Evolutionary conservation across 768 basidiomycete genomes (phyloP).

Genomic region (Pholiota molesta): DNA sequence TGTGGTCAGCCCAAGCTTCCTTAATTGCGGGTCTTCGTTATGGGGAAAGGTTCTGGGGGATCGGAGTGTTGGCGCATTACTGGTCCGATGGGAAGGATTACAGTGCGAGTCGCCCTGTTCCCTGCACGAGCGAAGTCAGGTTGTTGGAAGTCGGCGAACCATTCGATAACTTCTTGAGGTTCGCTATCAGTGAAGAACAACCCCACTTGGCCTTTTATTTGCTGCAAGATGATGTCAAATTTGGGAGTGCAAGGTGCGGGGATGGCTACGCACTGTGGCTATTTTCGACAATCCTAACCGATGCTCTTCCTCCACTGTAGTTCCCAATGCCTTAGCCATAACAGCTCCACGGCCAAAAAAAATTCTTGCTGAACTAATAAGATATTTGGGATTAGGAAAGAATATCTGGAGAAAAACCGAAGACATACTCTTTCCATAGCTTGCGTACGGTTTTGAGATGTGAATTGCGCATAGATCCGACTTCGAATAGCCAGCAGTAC

Average conservation of each 20-base stretch:
- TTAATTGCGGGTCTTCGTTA: constrained; percentile 95
- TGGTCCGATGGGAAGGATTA: constrained; percentile 81
- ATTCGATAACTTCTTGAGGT: constrained; percentile 89
- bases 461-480: constrained; percentile 94
- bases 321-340: constrained; percentile 95
- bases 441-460: constrained; percentile 92
- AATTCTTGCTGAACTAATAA: constrained; percentile 77
- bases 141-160: constrained; percentile 91
- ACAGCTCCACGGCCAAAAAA: constrained; percentile 88
- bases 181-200: constrained; percentile 89
- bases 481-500: constrained; percentile 95
- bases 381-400: constrained; percentile 6
- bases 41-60: constrained; percentile 92
- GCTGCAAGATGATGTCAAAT: constrained; percentile 42
- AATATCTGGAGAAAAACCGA: background rate
- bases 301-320: constrained; percentile 86
- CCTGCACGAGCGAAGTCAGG: constrained; percentile 92
- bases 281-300: constrained; percentile 76
- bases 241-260: constrained; percentile 5
- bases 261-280: constrained; percentile 57
- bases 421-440: constrained; percentile 87
- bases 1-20: constrained; percentile 88
- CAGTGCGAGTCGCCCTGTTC: constrained; percentile 73
- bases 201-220: constrained; percentile 95
- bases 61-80: constrained; percentile 81